Evolutionary conservation across 768 basidiomycete genomes (phyloP), one percentile per base, ranked within the genome.

Genomic region (Lactarius quietus): DNA sequence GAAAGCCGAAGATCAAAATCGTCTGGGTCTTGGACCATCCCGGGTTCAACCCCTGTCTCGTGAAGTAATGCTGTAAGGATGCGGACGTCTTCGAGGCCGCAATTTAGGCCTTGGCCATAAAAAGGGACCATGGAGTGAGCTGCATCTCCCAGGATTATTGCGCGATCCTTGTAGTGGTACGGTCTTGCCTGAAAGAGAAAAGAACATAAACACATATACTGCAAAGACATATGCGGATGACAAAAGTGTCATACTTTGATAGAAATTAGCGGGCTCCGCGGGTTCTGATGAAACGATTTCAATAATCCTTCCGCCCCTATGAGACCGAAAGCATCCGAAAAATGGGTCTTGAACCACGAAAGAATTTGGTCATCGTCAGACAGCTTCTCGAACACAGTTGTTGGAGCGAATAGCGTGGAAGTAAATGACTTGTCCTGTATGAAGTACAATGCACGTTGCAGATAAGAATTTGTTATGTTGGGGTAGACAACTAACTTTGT

Each of bases 51-150:
- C 18, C 82, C 82, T 75, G 90, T 86, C 65, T 87, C 82, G 62
- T 84, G 84, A 72, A 98, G 81, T 62, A 95, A 78, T 35, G 85
- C 81, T 65, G 87, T 84, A 69, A 99, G 82, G 59, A 98, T 85
- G 70, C 97, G 86, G 71, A 98, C 95, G 76, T 99, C 96, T 78
- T 99, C 96, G 59, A 99, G 83, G 18, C 96, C 96, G 73, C 95
- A 97, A 74, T 99, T 99, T 70, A 98, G 83, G 48, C 96, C 96
- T 81, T 99, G 96, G 51, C 96, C 92, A 74, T 91, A 95, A 79
- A 95, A 95, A 68, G 96, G 95, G n/a, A 95, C 95, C 95, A 98
- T 98, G 51, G 93, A 90, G 76, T 99, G 96, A 14, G 94, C 93
- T 45, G 96, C 90, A 76, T 99, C 96, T 62, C 96, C 96, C 57